phyloP scores from a whole-genome alignment of 345 rosid genomes.

The Gossypium bickii region DNA sequence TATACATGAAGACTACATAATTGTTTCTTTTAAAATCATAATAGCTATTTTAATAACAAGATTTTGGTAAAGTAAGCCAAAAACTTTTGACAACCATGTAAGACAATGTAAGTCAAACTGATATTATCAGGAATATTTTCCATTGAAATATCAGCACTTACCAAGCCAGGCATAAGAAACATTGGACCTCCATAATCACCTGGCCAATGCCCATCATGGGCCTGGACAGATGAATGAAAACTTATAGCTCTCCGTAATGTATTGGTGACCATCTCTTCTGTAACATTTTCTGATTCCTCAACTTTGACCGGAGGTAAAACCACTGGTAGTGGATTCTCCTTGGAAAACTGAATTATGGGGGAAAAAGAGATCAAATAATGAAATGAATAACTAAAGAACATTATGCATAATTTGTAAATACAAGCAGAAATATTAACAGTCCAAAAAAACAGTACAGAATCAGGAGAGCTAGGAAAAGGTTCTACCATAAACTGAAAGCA shows the following conservation, averaged over 20 bases:
- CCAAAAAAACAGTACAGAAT: neutral
- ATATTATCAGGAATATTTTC: neutral
- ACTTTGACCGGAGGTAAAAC: conserved; percentile 52
- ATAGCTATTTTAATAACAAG: neutral
- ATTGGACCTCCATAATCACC: conserved; percentile 99
- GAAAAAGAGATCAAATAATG: conserved; percentile 4
- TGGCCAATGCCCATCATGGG: conserved; percentile 94
- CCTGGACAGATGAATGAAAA: conserved; percentile 74
- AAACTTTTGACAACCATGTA: neutral
- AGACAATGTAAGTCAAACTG: conserved; percentile 1
- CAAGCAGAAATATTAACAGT: neutral
- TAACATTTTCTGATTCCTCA: conserved; percentile 51
- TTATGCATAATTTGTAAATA: neutral
- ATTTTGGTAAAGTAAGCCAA: neutral
- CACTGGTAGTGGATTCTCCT: conserved; percentile 39
- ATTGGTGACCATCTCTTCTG: conserved; percentile 52
- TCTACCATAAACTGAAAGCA: neutral
- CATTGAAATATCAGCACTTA: conserved; percentile 23
- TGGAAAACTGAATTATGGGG: conserved; percentile 49
- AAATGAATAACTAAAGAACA: neutral
- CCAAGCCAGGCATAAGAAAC: conserved; percentile 96
- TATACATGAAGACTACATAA: neutral
- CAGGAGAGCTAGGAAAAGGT: conserved; percentile 2
- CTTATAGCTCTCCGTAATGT: conserved; percentile 65
- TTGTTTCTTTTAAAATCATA: neutral